Evolutionary conservation across 2,329 filamentous ascomycete species (phyloP).

Genomic region (Fusarium guadeloupense): DNA sequence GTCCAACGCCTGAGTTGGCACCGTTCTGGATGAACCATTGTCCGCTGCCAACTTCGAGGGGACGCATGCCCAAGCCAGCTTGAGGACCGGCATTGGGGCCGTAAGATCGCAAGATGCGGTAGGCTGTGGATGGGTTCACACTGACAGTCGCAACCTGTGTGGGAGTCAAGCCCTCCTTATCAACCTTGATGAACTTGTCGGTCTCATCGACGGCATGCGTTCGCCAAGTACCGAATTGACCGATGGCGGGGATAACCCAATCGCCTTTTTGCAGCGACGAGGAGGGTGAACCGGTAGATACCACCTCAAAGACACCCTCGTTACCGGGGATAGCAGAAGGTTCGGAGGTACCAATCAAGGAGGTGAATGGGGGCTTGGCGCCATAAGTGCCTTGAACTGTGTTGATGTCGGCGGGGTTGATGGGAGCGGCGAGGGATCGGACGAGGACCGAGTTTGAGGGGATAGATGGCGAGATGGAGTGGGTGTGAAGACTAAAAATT

Average conservation of each 20-base stretch:
- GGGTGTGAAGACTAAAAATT: slow-evolving; percentile 67
- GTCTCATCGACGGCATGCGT: slow-evolving; percentile 80
- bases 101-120: slow-evolving; percentile 90
- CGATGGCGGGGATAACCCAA: slow-evolving; percentile 89
- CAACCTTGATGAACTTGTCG: slow-evolving; percentile 71
- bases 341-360: slow-evolving; percentile 76
- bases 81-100: slow-evolving; percentile 58
- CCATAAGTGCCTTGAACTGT: slow-evolving; percentile 98
- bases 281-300: slow-evolving; percentile 69
- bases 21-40: slow-evolving; percentile 98
- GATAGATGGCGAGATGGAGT: slow-evolving; percentile 80
- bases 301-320: slow-evolving; percentile 93
- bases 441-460: slow-evolving; percentile 74
- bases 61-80: slow-evolving; percentile 56
- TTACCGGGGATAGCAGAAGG: slow-evolving; percentile 86
- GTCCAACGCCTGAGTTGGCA: slow-evolving; percentile 91
- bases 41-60: slow-evolving; percentile 61
- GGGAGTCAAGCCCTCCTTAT: slow-evolving; percentile 74
- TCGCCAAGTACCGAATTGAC: slow-evolving; percentile 92
- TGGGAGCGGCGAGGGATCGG: slow-evolving; percentile 87
- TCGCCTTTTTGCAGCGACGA: slow-evolving; percentile 74
- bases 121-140: slow-evolving; percentile 94
- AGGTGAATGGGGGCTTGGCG: slow-evolving; percentile 79
- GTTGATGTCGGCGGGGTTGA: slow-evolving; percentile 98
- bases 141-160: slow-evolving; percentile 87